A percentile compares a stretch with the other conserved stretches of the same genome.
Conservation (phyloP, 2,329 filamentous ascomycete genomes). For the Lasiodiplodia gonubiensis region DNA sequence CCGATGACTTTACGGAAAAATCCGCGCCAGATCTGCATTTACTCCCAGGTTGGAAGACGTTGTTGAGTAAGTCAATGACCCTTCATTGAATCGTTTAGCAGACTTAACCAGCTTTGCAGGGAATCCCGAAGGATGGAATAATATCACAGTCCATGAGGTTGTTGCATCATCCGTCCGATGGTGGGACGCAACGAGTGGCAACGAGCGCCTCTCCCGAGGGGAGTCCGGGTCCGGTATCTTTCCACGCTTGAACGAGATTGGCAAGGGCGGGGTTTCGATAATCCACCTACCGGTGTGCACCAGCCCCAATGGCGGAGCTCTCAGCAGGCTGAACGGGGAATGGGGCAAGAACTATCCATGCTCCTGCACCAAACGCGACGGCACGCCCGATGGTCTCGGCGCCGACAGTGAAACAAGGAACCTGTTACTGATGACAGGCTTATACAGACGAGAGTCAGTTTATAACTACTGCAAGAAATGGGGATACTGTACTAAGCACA, state of each 20-base stretch:
- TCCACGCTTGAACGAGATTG: neutral
- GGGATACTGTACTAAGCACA: neutral
- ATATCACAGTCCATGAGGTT: neutral
- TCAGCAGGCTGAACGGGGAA: constrained; percentile 29
- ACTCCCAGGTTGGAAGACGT: neutral
- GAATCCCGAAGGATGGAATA: neutral
- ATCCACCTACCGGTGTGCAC: constrained; percentile 18
- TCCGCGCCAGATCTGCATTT: neutral
- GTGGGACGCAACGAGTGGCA: neutral
- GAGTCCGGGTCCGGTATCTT: no score
- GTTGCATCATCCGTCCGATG: neutral
- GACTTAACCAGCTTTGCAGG: neutral
- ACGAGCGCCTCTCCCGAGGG: no score
- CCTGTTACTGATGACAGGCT: neutral
- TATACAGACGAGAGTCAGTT: neutral
- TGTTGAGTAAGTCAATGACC: neutral
- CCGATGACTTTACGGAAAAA: neutral
- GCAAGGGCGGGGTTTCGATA: neutral
- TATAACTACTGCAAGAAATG: neutral
- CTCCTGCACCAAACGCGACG: neutral
- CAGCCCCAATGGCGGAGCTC: constrained; percentile 32
- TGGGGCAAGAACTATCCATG: constrained; percentile 30
- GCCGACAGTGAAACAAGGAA: neutral
- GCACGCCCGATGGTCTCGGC: neutral
- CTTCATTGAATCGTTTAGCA: no score